Evolutionary conservation across 2,329 filamentous ascomycete species (phyloP), one percentile per base, ranked within the genome.

Genomic region (Cladophialophora psammophila): DNA sequence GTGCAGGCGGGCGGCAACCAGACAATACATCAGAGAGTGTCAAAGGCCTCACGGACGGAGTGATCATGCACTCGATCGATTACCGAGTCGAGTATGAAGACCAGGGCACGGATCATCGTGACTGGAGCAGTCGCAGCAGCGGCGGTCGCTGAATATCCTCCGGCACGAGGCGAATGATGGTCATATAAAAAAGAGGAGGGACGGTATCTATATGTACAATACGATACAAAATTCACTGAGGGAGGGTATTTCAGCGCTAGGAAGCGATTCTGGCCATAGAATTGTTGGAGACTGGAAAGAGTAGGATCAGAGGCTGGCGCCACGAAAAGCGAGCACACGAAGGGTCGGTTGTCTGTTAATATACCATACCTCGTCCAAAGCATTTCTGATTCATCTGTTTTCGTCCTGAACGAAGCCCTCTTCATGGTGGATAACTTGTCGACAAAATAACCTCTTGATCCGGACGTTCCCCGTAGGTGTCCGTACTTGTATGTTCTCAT

Each of bases 71-170:
- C 36, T 72, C 72, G 7, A 70, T 69, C 40, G 72, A 72, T 45
- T 74, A 72, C 62, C 63, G 65, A 34, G 72, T 74, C 45, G 64
- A 72, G 57, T 72, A 69, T 58, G 72, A 74, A 63, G 75, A 71
- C 32, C 57, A 50, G 31, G 26, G 13, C 10, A 36, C 31, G 2
- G 57, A 60, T 35, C 40, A 60, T 26, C 57, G 57, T 40, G 57
- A 60, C 40, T 60, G 57, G 57, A 60, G 31, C 12, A 60, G 57
- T n/a, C 57, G 42, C 31, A 60, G 57, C 57, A 60, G 57, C n/a
- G 57, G 34, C 26, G 57, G 57, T n/a, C 42, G 57, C 18, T 60
- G 18, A 26, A 10, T 13, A n/a, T 12, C 18, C 31, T 15, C 48
- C 48, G 12, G 5, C 12, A 13, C 15, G 26, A 57, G 57, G 50